phyloP scores from a whole-genome alignment of 2,329 filamentous ascomycete genomes.

The Chrysoporthe deuterocubensis region DNA sequence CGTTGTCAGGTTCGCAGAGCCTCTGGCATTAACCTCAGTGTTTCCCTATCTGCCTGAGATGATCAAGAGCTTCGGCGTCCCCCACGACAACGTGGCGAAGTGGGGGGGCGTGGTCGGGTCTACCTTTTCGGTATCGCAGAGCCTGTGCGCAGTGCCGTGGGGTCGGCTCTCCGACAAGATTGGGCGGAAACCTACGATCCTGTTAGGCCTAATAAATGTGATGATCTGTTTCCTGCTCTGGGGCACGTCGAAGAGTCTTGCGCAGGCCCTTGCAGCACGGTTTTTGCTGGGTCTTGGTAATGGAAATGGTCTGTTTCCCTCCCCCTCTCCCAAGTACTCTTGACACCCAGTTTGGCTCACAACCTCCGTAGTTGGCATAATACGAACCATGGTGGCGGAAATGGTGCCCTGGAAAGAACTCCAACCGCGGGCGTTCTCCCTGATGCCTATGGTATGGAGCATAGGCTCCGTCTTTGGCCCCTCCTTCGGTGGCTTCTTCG shows the following conservation, averaged over 20 bases:
- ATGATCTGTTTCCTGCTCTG: conserved; percentile 83
- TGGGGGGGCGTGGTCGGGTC: conserved; percentile 79
- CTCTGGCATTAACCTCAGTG: conserved; percentile 72
- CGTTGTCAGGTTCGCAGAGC: conserved; percentile 79
- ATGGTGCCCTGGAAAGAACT: conserved; percentile 86
- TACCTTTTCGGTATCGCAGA: conserved; percentile 74
- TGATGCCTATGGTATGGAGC: conserved; percentile 92
- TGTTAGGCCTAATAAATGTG: conserved; percentile 74
- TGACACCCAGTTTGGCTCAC: conserved; percentile 23
- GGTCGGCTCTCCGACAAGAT: conserved; percentile 76
- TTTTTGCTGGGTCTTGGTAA: conserved; percentile 83
- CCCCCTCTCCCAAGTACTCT: background rate
- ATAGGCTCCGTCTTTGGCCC: conserved; percentile 88
- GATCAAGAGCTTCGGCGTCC: conserved; percentile 77
- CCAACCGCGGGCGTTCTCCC: conserved; percentile 85
- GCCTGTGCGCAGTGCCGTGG: conserved; percentile 74
- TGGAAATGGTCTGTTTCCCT: conserved; percentile 69
- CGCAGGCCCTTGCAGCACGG: conserved; percentile 79
- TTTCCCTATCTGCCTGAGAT: conserved; percentile 78
- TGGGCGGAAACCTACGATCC: conserved; percentile 82
- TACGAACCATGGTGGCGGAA: conserved; percentile 90
- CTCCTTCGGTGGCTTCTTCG: conserved; percentile 83
- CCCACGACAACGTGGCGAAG: conserved; percentile 72
- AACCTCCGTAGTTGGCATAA: conserved; percentile 75
- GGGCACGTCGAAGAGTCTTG: conserved; percentile 78